Percentiles rank a stretch among this genome's conserved stretches.
phyloP scores from a whole-genome alignment of 2,329 filamentous ascomycete species.

The Paradendryphiella salina region DNA sequence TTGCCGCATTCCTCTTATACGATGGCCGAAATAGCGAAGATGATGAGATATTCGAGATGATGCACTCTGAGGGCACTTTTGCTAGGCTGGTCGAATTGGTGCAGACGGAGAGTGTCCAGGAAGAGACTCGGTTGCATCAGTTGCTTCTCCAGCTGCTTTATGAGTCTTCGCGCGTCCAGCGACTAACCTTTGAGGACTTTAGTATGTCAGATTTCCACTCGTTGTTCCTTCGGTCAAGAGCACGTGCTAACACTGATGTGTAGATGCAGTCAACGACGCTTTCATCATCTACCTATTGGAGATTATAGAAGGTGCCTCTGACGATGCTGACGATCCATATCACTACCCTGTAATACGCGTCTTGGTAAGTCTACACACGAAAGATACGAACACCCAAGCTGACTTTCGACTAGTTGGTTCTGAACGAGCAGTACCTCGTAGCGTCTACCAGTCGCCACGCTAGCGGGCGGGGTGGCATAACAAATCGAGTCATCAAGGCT shows the following conservation, averaged over 20 bases:
- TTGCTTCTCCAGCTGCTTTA: constrained; percentile 87
- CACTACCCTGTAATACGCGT: constrained; percentile 95
- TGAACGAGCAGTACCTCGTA: constrained; percentile 99
- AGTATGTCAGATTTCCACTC: constrained; percentile 54
- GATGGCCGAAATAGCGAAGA: constrained; percentile 78
- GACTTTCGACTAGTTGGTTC: constrained; percentile 66
- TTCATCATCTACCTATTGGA: constrained; percentile 84
- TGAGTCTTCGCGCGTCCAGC: constrained; percentile 93
- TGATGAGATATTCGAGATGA: constrained; percentile 78
- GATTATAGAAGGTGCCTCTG: constrained; percentile 83
- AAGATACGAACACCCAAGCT: background rate
- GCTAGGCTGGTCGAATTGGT: constrained; percentile 81
- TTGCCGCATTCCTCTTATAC: constrained; percentile 80
- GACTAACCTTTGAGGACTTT: constrained; percentile 75
- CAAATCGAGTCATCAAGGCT: constrained; percentile 91
- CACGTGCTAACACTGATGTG: constrained; percentile 1
- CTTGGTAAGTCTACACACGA: constrained; percentile 62
- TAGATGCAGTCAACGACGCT: constrained; percentile 67
- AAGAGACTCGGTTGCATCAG: constrained; percentile 74
- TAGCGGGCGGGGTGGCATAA: constrained; percentile 61
- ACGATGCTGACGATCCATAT: constrained; percentile 89
- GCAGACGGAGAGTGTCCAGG: constrained; percentile 61
- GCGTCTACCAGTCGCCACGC: constrained; percentile 52
- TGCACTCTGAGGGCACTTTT: constrained; percentile 86
- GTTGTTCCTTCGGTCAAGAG: background rate